Evolutionary conservation across 75 land plant genomes (phyloP).

Genomic region (Adiantum capillusveneris): DNA sequence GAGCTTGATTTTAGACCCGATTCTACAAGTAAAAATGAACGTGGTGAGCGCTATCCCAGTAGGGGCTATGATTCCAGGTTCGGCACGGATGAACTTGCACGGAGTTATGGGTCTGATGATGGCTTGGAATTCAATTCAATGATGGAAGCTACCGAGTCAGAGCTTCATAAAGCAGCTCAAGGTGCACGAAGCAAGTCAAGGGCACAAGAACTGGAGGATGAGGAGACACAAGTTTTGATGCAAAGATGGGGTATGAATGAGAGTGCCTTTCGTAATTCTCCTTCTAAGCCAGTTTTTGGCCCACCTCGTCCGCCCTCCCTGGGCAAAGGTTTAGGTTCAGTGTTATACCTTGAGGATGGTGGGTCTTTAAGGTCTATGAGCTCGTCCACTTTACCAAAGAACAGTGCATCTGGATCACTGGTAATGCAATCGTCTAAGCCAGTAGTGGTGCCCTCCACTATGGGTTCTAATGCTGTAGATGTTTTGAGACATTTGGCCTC

Average conservation of each 20-base stretch:
- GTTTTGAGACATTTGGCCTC: slow-evolving; percentile 19
- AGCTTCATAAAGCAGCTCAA: slow-evolving; percentile 24
- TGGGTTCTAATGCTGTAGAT: slow-evolving; percentile 24
- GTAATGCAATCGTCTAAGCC: slow-evolving; percentile 24
- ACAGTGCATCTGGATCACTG: slow-evolving; percentile 4
- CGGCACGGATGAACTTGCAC: background rate
- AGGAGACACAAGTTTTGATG: slow-evolving; percentile 19
- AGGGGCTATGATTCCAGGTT: background rate
- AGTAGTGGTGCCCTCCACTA: slow-evolving; percentile 22
- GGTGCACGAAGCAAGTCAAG: slow-evolving; percentile 14
- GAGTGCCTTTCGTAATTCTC: slow-evolving; percentile 7
- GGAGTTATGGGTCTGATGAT: slow-evolving; percentile 2
- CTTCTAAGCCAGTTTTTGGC: slow-evolving; percentile 4
- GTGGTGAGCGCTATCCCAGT: background rate
- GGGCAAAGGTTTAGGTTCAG: slow-evolving; percentile 13
- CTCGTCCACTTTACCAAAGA: slow-evolving; percentile 8
- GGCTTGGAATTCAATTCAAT: slow-evolving; percentile 8
- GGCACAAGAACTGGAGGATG: slow-evolving; percentile 19
- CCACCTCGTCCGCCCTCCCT: slow-evolving; percentile 11
- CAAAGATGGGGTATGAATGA: slow-evolving; percentile 23
- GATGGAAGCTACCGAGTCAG: slow-evolving; percentile 20
- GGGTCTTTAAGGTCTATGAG: slow-evolving; percentile 21
- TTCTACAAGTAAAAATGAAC: background rate
- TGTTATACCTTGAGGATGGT: slow-evolving; percentile 13
- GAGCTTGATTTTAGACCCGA: no score